Evolutionary conservation across 305 asterid species (phyloP).

Genomic region (Caryopteris hybrid): DNA sequence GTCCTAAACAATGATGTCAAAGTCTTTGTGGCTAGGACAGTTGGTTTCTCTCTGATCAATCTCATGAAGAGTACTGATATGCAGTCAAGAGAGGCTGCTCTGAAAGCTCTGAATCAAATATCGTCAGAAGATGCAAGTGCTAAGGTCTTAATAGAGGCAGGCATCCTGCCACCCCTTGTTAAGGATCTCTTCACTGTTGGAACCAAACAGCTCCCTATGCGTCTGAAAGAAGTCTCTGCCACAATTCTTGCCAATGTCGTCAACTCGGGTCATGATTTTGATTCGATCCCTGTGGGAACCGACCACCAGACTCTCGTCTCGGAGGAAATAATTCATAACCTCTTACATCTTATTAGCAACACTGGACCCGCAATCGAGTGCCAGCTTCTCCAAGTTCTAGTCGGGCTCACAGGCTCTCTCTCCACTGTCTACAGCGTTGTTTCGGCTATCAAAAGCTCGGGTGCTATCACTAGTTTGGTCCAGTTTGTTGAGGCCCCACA

Average conservation of each 20-base stretch:
- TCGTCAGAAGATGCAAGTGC: slow-evolving; percentile 86
- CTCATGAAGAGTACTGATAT: slow-evolving; percentile 57
- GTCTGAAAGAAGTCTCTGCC: slow-evolving; percentile 83
- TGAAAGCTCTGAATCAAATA: slow-evolving; percentile 81
- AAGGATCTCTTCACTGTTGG: slow-evolving; percentile 82
- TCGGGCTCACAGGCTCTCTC: slow-evolving; percentile 71
- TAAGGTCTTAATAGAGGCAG: slow-evolving; percentile 72
- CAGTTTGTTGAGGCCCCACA: slow-evolving; percentile 94
- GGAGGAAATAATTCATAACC: slow-evolving; percentile 70
- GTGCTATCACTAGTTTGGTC: slow-evolving; percentile 80
- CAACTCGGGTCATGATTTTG: slow-evolving; percentile 78
- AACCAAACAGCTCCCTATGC: slow-evolving; percentile 60
- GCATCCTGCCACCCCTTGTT: slow-evolving; percentile 91
- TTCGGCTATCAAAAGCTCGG: slow-evolving; percentile 80
- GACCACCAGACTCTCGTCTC: slow-evolving; percentile 78
- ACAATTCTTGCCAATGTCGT: slow-evolving; percentile 84
- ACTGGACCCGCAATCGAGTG: slow-evolving; percentile 94
- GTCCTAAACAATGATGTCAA: slow-evolving; percentile 76
- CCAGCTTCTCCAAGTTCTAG: slow-evolving; percentile 87
- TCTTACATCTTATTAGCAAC: slow-evolving; percentile 83
- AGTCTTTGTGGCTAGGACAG: slow-evolving; percentile 68
- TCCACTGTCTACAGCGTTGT: slow-evolving; percentile 60
- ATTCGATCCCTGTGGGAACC: slow-evolving; percentile 68
- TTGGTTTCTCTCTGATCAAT: slow-evolving; percentile 68
- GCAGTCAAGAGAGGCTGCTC: slow-evolving; percentile 79